A percentile compares a stretch with the other conserved stretches of the same genome.
These are phyloP conservation scores for Purpureocillium lavendulum DNA, from an alignment of 2,329 filamentous ascomycete species.

Conservation along the genomic window DNA sequence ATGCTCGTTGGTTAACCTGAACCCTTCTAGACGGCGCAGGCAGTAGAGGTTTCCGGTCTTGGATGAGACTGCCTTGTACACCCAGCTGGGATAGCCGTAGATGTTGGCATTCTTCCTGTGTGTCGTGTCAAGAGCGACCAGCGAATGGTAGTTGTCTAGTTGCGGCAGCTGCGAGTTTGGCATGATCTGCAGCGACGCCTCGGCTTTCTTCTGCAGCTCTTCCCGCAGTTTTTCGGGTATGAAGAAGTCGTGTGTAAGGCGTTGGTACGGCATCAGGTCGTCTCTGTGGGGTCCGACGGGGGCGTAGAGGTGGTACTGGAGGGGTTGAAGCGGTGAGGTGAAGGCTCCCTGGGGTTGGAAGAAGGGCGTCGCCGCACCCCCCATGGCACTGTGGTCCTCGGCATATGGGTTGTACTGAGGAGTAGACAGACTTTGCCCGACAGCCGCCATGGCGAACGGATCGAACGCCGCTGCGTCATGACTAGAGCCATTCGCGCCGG, in stretches of 20 bases:
- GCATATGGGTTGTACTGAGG: constrained; percentile 68
- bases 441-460: constrained; percentile 53
- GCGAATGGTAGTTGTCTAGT: constrained; percentile 83
- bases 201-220: constrained; percentile 80
- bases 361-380: constrained; percentile 51
- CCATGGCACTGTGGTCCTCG: constrained; percentile 56
- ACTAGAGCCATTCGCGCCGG: constrained; percentile 36
- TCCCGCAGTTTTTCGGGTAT: constrained; percentile 79
- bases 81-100: constrained; percentile 86
- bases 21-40: constrained; percentile 79
- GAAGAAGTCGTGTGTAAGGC: constrained; percentile 84
- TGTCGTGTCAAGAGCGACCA: constrained; percentile 79
- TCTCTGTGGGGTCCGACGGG: constrained; percentile 77
- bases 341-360: constrained; percentile 53
- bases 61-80: constrained; percentile 86
- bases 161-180: constrained; percentile 68
- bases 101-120: constrained; percentile 69
- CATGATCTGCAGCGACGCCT: constrained; percentile 76
- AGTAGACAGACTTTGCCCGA: constrained; percentile 41
- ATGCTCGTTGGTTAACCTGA: constrained; percentile 79
- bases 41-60: constrained; percentile 88
- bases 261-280: constrained; percentile 76
- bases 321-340: constrained; percentile 49
- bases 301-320: constrained; percentile 90
- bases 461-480: constrained; percentile 45